Evolutionary conservation across 495 filamentous ascomycete species (phyloP).

Genomic region (Podospora pseudocomata): DNA sequence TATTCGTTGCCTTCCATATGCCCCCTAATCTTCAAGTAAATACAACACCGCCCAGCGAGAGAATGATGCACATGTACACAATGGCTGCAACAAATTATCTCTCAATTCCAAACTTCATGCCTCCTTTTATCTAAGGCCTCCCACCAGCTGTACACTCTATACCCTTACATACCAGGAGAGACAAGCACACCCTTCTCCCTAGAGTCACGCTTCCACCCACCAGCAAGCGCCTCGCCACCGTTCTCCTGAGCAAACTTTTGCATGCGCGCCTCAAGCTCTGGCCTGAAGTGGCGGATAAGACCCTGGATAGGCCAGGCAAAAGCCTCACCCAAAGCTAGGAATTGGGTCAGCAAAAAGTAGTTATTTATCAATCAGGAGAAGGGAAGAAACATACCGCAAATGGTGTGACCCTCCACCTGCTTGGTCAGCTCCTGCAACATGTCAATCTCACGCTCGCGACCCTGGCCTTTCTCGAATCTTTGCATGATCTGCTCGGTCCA

Average conservation of each 20-base stretch:
- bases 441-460: constrained; percentile 88
- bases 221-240: constrained; percentile 70
- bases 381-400: constrained; percentile 64
- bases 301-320: constrained; percentile 99
- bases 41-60: background rate
- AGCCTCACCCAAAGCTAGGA: constrained; percentile 79
- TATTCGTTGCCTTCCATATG: background rate
- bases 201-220: constrained; percentile 81
- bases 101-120: background rate
- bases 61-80: background rate
- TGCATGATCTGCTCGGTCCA: constrained; percentile 99
- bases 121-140: background rate
- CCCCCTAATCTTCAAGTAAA: background rate
- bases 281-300: constrained; percentile 94
- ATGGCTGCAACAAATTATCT: background rate
- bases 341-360: constrained; percentile 1
- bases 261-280: constrained; percentile 88
- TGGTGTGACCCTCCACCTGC: constrained; percentile 98
- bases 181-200: constrained; percentile 75
- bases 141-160: background rate
- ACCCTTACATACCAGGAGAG: constrained; percentile 73
- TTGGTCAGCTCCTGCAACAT: constrained; percentile 99
- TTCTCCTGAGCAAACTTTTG: constrained; percentile 64
- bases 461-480: constrained; percentile 86
- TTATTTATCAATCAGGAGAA: background rate